phyloP scores from a whole-genome alignment of 169 alveolate genomes.

The Babesia ovis region DNA sequence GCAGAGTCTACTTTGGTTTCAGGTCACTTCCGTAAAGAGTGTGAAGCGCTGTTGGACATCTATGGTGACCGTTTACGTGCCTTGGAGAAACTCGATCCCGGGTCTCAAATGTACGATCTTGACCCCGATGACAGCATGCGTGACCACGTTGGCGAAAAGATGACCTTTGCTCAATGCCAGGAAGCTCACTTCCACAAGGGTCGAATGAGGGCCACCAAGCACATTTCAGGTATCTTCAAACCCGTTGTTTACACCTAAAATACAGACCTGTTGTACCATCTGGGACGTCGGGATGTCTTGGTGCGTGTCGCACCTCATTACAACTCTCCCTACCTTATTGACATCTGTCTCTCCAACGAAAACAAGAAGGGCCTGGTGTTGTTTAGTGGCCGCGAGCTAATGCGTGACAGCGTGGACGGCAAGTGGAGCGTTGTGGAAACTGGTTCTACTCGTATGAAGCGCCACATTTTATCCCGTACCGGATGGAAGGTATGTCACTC shows the following conservation, averaged over 20 bases:
- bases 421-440: slow-evolving; percentile 62
- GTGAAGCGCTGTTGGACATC: slow-evolving; percentile 35
- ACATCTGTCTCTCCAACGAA: slow-evolving; percentile 61
- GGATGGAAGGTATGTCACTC: slow-evolving; percentile 50
- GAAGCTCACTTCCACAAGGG: slow-evolving; percentile 68
- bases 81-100: slow-evolving; percentile 14
- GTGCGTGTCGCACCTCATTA: slow-evolving; percentile 60
- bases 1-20: slow-evolving; percentile 51
- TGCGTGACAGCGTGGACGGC: slow-evolving; percentile 61
- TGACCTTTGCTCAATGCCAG: slow-evolving; percentile 57
- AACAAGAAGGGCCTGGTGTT: slow-evolving; percentile 63
- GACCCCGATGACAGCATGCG: slow-evolving; percentile 59
- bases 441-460: slow-evolving; percentile 58
- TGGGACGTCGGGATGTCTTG: slow-evolving; percentile 58
- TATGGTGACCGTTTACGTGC: slow-evolving; percentile 55
- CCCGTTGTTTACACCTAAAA: neutral
- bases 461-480: slow-evolving; percentile 25
- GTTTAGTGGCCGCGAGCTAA: slow-evolving; percentile 59
- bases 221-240: slow-evolving; percentile 26
- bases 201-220: slow-evolving; percentile 58
- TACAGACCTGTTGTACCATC: slow-evolving; percentile 44
- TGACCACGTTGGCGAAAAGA: slow-evolving; percentile 38
- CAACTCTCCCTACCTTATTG: slow-evolving; percentile 65
- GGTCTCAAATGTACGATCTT: neutral
- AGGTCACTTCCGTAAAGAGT: slow-evolving; percentile 19